Percentiles rank a stretch among this genome's conserved stretches.
phyloP scores from a whole-genome alignment of 176 grass and related monocot species.

The Eragrostis nindensis region DNA sequence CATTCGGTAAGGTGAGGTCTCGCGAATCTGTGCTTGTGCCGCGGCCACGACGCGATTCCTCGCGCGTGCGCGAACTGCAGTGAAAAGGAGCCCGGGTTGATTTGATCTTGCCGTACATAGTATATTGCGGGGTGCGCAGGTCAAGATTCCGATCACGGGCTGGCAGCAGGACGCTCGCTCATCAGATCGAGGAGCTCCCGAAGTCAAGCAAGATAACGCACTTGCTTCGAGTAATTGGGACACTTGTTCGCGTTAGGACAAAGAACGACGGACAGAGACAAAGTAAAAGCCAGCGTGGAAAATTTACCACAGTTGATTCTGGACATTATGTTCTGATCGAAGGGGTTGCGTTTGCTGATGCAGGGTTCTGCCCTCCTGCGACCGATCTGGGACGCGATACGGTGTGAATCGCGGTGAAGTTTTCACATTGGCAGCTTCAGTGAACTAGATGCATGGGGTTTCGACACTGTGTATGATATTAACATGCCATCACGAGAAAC shows the following conservation, averaged over 20 bases:
- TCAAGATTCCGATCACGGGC: constrained; percentile 28
- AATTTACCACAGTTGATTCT: not conserved
- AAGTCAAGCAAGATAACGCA: not conserved
- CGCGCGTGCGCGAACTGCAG: constrained; percentile 17
- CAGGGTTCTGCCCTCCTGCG: not conserved
- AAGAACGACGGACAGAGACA: not conserved
- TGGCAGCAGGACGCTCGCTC: not conserved
- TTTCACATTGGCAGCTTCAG: not conserved
- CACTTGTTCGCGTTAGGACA: constrained; percentile 20
- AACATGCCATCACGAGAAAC: not conserved
- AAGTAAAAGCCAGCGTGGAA: not conserved
- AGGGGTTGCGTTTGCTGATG: not conserved
- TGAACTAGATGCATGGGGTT: not conserved
- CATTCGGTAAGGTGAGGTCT: not conserved
- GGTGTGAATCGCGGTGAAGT: constrained; percentile 1
- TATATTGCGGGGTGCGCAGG: not conserved
- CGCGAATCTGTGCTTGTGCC: not conserved
- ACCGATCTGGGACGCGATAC: not conserved
- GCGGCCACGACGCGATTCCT: not conserved
- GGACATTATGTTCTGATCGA: not conserved
- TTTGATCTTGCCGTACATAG: constrained; percentile 9
- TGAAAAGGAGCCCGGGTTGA: not conserved
- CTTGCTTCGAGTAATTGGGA: not conserved
- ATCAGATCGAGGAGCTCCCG: not conserved
- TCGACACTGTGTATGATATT: not conserved